Evolutionary conservation across 192 early-diverging fungal genomes (phyloP).

Genomic region (Linnemannia hyalina): DNA sequence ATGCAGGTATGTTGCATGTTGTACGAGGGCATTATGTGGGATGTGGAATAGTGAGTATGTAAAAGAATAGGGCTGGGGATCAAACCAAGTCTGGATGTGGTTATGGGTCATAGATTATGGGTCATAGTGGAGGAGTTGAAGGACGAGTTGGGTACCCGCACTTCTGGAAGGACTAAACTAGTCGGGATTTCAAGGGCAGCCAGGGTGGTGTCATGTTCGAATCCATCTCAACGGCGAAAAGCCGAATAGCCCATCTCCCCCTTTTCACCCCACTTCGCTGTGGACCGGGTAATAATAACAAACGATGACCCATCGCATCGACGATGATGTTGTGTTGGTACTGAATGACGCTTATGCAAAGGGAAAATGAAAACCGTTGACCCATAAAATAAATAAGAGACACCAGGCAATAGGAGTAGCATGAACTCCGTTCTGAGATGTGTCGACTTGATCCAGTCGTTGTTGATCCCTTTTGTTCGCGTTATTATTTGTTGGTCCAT

Average conservation of each 20-base stretch:
- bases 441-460: background rate
- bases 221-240: slow-evolving; percentile 7
- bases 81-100: background rate
- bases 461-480: background rate
- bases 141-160: slow-evolving; percentile 2
- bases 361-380: too few species aligned
- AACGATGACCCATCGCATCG: background rate
- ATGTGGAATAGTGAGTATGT: too few species aligned
- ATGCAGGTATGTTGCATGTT: background rate
- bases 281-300: background rate
- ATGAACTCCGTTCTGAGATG: background rate
- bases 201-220: slow-evolving; percentile 27
- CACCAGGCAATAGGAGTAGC: background rate
- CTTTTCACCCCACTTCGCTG: too few species aligned
- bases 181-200: slow-evolving; percentile 31
- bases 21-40: background rate
- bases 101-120: slow-evolving; percentile 17
- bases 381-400: background rate
- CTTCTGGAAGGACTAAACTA: slow-evolving; percentile 2
- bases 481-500: background rate
- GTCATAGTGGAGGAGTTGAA: slow-evolving; percentile 14
- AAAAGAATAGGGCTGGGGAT: slow-evolving; percentile 1
- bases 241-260: slow-evolving; percentile 2
- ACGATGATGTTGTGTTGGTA: background rate
- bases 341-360: background rate